Evolutionary conservation across 2,329 filamentous ascomycete genomes (phyloP).

Genomic region (Aspergillus viridinutans): DNA sequence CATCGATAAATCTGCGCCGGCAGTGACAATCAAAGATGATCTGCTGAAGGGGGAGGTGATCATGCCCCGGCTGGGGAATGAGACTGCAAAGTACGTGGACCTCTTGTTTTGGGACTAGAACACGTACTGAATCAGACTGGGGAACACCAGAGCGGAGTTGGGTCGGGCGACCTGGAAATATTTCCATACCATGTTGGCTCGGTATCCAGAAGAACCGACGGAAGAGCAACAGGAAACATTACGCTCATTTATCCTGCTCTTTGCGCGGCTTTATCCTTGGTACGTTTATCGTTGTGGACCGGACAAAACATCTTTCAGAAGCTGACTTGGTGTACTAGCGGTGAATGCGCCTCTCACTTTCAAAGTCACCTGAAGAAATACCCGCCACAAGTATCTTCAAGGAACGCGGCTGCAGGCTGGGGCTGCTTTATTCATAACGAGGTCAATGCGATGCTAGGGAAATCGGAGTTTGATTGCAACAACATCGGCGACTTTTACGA

Average conservation of each 20-base stretch:
- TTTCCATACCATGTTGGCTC: conserved; percentile 63
- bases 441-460: conserved; percentile 59
- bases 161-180: conserved; percentile 64
- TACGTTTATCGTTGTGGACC: conserved; percentile 23
- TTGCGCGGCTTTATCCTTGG: conserved; percentile 63
- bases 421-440: conserved; percentile 64
- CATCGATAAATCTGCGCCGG: conserved; percentile 27
- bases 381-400: conserved; percentile 60
- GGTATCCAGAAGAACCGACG: conserved; percentile 61
- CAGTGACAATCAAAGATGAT: conserved; percentile 28
- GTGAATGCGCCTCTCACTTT: conserved; percentile 64
- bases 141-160: conserved; percentile 52
- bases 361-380: conserved; percentile 57
- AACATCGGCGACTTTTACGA: conserved; percentile 65
- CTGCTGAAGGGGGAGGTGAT: conserved; percentile 42
- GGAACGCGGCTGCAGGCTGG: conserved; percentile 61
- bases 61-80: conserved; percentile 47
- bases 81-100: conserved; percentile 43
- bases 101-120: not conserved
- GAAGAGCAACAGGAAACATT: conserved; percentile 57
- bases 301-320: not conserved
- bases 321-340: conserved; percentile 38
- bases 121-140: conserved; percentile 5
- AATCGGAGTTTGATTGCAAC: conserved; percentile 59
- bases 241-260: conserved; percentile 59